phyloP scores from a whole-genome alignment of 106 monocot species.

The Dendrobium nobile region DNA sequence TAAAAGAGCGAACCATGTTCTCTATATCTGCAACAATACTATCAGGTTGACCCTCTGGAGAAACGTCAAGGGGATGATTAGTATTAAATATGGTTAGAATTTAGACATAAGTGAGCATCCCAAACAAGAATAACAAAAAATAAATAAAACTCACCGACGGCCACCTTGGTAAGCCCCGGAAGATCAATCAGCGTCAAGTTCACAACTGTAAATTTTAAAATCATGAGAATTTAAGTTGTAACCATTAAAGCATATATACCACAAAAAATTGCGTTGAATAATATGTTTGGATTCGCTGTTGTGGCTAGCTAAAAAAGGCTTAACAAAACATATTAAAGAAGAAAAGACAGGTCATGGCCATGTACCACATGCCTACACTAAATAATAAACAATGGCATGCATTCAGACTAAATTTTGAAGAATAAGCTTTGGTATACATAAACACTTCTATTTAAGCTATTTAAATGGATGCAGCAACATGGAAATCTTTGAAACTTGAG shows the following conservation, averaged over 20 bases:
- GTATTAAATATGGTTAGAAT: not conserved
- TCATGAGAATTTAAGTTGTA: not conserved
- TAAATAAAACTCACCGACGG: slow-evolving; percentile 66
- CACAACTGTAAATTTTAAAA: slow-evolving; percentile 57
- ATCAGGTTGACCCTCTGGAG: slow-evolving; percentile 24
- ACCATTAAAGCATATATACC: not conserved
- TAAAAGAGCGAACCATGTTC: slow-evolving; percentile 25
- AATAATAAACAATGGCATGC: not conserved
- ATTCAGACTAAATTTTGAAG: not conserved
- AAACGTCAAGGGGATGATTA: not conserved
- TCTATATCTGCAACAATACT: slow-evolving; percentile 27
- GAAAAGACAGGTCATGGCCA: not conserved
- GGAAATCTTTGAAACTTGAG: not conserved
- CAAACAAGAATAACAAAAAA: not conserved
- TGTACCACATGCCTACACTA: not conserved
- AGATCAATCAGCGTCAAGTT: slow-evolving; percentile 94
- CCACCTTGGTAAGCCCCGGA: slow-evolving; percentile 96
- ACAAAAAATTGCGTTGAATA: not conserved
- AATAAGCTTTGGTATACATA: not conserved
- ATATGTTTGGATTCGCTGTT: not conserved
- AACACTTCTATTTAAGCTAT: not conserved
- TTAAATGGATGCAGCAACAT: not conserved
- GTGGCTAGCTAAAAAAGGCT: not conserved
- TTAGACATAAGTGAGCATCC: not conserved
- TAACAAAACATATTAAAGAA: not conserved